These are phyloP conservation scores for Usnea hakonensis DNA, from an alignment of 495 filamentous ascomycete species.

Conservation along the genomic window DNA sequence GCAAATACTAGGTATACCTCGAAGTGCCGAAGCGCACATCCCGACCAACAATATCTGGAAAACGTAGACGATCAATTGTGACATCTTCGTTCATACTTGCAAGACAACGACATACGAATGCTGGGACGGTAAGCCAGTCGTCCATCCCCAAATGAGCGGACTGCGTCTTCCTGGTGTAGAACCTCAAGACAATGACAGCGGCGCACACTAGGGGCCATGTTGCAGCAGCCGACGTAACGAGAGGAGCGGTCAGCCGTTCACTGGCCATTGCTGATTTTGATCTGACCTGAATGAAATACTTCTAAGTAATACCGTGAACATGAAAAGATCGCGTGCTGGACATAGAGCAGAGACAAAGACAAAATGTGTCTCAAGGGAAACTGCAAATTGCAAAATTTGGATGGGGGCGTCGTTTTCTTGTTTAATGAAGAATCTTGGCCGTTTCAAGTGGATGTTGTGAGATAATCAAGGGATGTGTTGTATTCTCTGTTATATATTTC, in stretches of 20 bases:
- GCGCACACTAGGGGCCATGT: conserved; percentile 1
- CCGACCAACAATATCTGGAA: neutral
- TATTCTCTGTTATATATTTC: neutral
- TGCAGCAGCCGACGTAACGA: neutral
- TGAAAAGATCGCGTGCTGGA: neutral
- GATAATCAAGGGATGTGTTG: neutral
- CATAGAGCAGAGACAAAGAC: neutral
- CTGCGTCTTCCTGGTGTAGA: conserved; percentile 1
- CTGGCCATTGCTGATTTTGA: neutral
- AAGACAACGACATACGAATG: conserved; percentile 2
- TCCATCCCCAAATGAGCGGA: neutral
- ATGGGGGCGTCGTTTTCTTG: neutral
- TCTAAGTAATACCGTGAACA: too few relatives aligned
- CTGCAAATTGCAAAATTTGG: neutral
- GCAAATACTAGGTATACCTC: neutral
- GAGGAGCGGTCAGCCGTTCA: neutral
- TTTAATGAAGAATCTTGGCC: neutral
- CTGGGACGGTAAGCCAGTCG: conserved; percentile 10
- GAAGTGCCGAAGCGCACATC: conserved; percentile 2
- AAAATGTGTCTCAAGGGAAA: neutral
- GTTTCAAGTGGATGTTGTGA: neutral
- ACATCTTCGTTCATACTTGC: neutral
- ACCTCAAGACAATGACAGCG: neutral
- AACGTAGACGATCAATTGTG: neutral
- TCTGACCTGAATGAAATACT: neutral